Percentiles rank a stretch among this genome's conserved stretches.
Conservation (phyloP, 2,329 filamentous ascomycete genomes). For the Calonectria pseudoreteaudii region DNA sequence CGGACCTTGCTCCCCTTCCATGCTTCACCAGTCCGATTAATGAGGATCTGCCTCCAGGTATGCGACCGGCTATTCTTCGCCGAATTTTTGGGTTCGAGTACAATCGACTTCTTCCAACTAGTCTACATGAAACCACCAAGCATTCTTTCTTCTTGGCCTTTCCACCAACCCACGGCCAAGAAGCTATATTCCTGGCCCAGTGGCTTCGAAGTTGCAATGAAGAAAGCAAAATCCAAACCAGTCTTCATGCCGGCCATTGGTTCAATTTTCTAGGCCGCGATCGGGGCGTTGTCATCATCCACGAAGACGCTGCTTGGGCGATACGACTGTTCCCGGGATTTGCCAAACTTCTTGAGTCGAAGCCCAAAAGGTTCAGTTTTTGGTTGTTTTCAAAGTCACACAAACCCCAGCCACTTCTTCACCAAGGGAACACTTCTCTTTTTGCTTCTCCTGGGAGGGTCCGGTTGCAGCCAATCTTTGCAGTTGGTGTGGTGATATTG, state of each 20-base stretch:
- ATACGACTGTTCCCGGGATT: constrained; percentile 56
- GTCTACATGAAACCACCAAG: constrained; percentile 25
- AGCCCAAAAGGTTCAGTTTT: constrained; percentile 46
- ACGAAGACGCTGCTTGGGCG: constrained; percentile 54
- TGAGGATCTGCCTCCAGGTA: constrained; percentile 29
- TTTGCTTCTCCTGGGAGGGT: constrained; percentile 34
- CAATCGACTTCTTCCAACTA: constrained; percentile 42
- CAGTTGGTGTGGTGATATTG: constrained; percentile 49
- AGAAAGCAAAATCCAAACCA: constrained; percentile 56
- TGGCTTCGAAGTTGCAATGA: constrained; percentile 59
- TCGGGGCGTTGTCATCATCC: constrained; percentile 55
- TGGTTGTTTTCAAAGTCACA: constrained; percentile 55
- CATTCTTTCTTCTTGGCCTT: constrained; percentile 62
- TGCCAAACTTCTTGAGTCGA: constrained; percentile 45
- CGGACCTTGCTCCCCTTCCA: constrained; percentile 42
- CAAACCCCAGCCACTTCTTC: constrained; percentile 31
- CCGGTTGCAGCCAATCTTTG: constrained; percentile 45
- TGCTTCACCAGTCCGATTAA: constrained; percentile 14
- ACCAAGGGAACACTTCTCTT: constrained; percentile 13
- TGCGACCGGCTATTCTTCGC: constrained; percentile 39
- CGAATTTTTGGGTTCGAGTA: constrained; percentile 49
- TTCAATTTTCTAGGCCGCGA: constrained; percentile 51
- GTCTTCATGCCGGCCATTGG: constrained; percentile 60
- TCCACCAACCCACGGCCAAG: constrained; percentile 50
- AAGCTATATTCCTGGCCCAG: constrained; percentile 52